These are phyloP conservation scores for Verruconis gallopava DNA, from an alignment of 2,329 filamentous ascomycete species.

Conservation along the genomic window DNA sequence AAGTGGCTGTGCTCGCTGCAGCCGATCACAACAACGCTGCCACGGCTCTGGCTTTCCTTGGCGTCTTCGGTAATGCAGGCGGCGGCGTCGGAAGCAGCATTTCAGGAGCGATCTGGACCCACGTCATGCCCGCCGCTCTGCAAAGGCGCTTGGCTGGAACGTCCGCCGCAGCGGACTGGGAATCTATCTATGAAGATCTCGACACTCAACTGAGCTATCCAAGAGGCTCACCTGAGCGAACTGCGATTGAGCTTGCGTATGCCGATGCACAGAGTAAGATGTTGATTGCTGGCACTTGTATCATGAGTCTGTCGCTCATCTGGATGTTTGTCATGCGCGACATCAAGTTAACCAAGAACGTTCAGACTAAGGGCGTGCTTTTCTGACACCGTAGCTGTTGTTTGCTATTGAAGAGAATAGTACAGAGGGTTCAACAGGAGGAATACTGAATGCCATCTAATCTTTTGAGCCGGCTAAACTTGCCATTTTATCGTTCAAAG, in stretches of 20 bases:
- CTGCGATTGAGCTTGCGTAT: conserved; percentile 7
- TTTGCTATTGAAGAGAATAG: too few species aligned
- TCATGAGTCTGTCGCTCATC: conserved; percentile 22
- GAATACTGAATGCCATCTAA: too few species aligned
- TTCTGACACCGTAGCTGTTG: too few species aligned
- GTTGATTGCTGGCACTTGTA: conserved; percentile 9
- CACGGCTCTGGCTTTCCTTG: conserved; percentile 19
- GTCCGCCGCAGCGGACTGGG: background rate
- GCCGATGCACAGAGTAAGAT: conserved; percentile 8
- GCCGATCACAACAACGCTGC: conserved; percentile 22
- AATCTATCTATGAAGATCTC: conserved; percentile 5
- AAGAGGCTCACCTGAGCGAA: background rate
- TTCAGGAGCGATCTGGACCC: conserved; percentile 21
- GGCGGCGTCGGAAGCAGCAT: conserved; percentile 19
- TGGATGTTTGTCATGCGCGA: conserved; percentile 36
- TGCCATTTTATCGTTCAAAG: too few species aligned
- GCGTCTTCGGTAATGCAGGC: conserved; percentile 18
- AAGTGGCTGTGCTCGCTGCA: conserved; percentile 18
- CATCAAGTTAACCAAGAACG: conserved; percentile 36
- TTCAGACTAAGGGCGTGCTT: conserved; percentile 40
- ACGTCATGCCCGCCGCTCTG: conserved; percentile 13
- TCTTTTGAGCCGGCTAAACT: too few species aligned
- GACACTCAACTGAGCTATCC: conserved; percentile 8
- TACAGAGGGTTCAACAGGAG: too few species aligned
- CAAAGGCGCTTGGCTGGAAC: background rate